phyloP scores from a whole-genome alignment of 345 rosid genomes.

The Bruguiera parviflora region DNA sequence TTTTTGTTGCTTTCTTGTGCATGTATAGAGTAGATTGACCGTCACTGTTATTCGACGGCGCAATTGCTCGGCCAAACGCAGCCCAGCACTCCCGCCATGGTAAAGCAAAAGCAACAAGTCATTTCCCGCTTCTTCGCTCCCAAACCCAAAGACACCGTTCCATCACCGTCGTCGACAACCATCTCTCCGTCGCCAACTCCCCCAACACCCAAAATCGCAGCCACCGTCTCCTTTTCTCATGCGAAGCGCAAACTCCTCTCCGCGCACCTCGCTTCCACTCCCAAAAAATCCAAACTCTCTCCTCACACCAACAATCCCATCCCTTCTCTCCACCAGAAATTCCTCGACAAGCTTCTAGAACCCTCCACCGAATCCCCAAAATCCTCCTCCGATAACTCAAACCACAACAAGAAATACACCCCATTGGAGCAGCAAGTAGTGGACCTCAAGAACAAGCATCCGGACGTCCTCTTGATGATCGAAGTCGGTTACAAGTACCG shows the following conservation, averaged over 20 bases:
- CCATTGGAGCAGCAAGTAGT: constrained; percentile 84
- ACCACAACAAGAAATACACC: constrained; percentile 48
- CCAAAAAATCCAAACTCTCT: constrained; percentile 50
- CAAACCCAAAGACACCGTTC: constrained; percentile 47
- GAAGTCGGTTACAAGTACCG: constrained; percentile 92
- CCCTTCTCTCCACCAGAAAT: constrained; percentile 46
- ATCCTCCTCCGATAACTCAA: constrained; percentile 12
- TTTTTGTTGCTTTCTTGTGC: no score
- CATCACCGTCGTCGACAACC: constrained; percentile 18
- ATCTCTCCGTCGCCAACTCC: constrained; percentile 19
- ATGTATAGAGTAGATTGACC: no score
- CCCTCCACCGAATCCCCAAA: constrained; percentile 18
- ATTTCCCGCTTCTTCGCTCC: constrained; percentile 89
- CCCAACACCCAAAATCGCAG: constrained; percentile 49
- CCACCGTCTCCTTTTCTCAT: constrained; percentile 69
- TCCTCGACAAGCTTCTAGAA: constrained; percentile 42
- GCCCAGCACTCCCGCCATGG: constrained; percentile 30
- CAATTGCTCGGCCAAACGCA: neutral
- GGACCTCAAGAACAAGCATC: constrained; percentile 57
- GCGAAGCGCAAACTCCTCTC: constrained; percentile 73
- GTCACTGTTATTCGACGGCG: no score
- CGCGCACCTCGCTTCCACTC: constrained; percentile 37
- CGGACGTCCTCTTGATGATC: constrained; percentile 80
- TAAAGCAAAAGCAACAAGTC: constrained; percentile 75
- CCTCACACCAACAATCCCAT: constrained; percentile 48